These are phyloP conservation scores for Hypoxylon sp. DNA, from an alignment of 2,329 filamentous ascomycete species.

Conservation along the genomic window DNA sequence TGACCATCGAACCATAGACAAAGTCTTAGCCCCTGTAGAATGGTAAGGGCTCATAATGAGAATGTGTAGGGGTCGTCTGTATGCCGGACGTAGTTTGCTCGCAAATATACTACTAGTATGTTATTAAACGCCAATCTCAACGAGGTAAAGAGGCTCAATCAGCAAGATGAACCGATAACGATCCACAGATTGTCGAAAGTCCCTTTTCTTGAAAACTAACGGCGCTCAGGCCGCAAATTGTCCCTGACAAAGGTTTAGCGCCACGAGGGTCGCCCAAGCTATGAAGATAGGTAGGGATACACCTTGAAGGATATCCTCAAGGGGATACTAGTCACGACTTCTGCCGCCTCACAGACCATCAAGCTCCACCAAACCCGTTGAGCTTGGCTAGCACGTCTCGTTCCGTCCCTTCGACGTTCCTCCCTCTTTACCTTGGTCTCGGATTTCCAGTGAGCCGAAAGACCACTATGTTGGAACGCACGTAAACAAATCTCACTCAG, in stretches of 20 bases:
- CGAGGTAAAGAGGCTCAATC: slow-evolving; percentile 34
- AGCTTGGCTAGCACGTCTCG: slow-evolving; percentile 35
- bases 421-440: slow-evolving; percentile 32
- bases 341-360: slow-evolving; percentile 35
- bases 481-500: slow-evolving; percentile 29
- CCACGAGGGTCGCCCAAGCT: slow-evolving; percentile 13
- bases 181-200: slow-evolving; percentile 42
- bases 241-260: slow-evolving; percentile 29
- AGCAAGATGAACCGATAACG: slow-evolving; percentile 27
- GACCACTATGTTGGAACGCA: slow-evolving; percentile 20
- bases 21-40: slow-evolving; percentile 18
- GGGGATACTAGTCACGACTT: slow-evolving; percentile 20
- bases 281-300: slow-evolving; percentile 30
- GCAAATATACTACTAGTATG: slow-evolving; percentile 12
- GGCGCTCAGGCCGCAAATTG: slow-evolving; percentile 34
- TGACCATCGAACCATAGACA: slow-evolving; percentile 4
- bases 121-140: slow-evolving; percentile 24
- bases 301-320: slow-evolving; percentile 36
- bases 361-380: slow-evolving; percentile 39
- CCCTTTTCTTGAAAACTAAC: slow-evolving; percentile 23
- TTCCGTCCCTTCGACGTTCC: slow-evolving; percentile 37
- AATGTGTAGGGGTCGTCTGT: slow-evolving; percentile 2
- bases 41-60: neutral
- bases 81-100: slow-evolving; percentile 13
- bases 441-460: slow-evolving; percentile 30